A percentile compares a stretch with the other conserved stretches of the same genome.
These are phyloP conservation scores for Cryphonectria carpinicola DNA, from an alignment of 2,329 filamentous ascomycete species.

Conservation along the genomic window DNA sequence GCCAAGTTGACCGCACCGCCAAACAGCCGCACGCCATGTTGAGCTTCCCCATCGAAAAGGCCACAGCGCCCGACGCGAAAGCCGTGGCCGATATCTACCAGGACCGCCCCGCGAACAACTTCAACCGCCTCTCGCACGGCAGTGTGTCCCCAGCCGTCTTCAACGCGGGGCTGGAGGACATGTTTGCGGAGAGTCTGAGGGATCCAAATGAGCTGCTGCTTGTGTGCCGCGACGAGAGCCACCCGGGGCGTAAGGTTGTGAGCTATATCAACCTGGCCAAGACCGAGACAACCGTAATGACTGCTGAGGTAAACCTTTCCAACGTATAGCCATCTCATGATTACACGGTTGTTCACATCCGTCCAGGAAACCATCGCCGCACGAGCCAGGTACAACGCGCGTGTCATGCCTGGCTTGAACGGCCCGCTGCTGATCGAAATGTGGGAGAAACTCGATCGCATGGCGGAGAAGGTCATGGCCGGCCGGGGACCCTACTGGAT, in stretches of 20 bases:
- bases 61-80: slow-evolving; percentile 15
- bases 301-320: slow-evolving; percentile 11
- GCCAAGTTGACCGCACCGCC: neutral
- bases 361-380: slow-evolving; percentile 2
- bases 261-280: slow-evolving; percentile 23
- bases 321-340: neutral
- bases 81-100: slow-evolving; percentile 22
- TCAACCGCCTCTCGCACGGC: slow-evolving; percentile 24
- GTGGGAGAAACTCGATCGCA: slow-evolving; percentile 24
- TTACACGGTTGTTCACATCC: neutral
- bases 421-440: slow-evolving; percentile 18
- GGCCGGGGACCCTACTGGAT: slow-evolving; percentile 11
- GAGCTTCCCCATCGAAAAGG: neutral
- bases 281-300: slow-evolving; percentile 8
- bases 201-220: slow-evolving; percentile 18
- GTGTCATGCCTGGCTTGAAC: slow-evolving; percentile 21
- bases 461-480: slow-evolving; percentile 18
- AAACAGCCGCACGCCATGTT: neutral
- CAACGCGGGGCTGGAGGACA: slow-evolving; percentile 16
- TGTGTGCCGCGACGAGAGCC: slow-evolving; percentile 15
- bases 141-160: slow-evolving; percentile 8
- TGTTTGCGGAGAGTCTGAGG: slow-evolving; percentile 20
- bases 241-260: slow-evolving; percentile 15
- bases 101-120: slow-evolving; percentile 14
- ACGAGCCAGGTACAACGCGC: slow-evolving; percentile 7